Percentiles rank a stretch among this genome's conserved stretches.
phyloP scores from a whole-genome alignment of 768 basidiomycete species.

The Termitomyces titanicus region DNA sequence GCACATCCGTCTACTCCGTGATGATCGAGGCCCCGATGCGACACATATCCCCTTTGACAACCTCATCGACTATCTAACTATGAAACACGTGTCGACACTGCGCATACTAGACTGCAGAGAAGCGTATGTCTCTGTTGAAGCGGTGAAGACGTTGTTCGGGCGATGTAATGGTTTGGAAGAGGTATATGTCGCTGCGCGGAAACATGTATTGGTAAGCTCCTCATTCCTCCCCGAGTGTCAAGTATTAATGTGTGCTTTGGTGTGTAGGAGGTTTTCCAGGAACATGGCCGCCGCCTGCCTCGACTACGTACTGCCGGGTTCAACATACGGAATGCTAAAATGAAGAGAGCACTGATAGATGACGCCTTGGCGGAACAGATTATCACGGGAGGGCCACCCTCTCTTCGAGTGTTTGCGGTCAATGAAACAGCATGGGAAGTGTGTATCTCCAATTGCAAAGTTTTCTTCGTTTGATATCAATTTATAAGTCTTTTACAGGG shows the following conservation, averaged over 20 bases:
- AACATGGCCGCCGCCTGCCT: slow-evolving; percentile 15
- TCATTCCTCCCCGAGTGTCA: neutral
- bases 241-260: neutral
- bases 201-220: slow-evolving; percentile 28
- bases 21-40: slow-evolving; percentile 13
- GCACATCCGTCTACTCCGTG: slow-evolving; percentile 22
- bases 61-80: slow-evolving; percentile 30
- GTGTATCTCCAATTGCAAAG: neutral
- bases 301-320: slow-evolving; percentile 30
- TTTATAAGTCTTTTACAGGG: slow-evolving; percentile 3
- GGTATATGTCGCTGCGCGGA: slow-evolving; percentile 26
- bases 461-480: neutral
- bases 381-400: slow-evolving; percentile 19
- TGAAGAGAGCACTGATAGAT: slow-evolving; percentile 15
- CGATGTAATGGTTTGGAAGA: slow-evolving; percentile 33
- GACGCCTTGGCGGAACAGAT: slow-evolving; percentile 21
- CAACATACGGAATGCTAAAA: slow-evolving; percentile 28
- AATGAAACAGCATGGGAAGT: slow-evolving; percentile 34
- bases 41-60: slow-evolving; percentile 26
- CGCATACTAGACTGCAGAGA: slow-evolving; percentile 20
- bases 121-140: slow-evolving; percentile 13
- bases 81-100: slow-evolving; percentile 26
- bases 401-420: slow-evolving; percentile 27
- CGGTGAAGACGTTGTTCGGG: slow-evolving; percentile 25
- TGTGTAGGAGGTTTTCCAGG: slow-evolving; percentile 23